These are phyloP conservation scores for Chlorencoelia australis DNA, from an alignment of 2,329 filamentous ascomycete species.

Conservation along the genomic window DNA sequence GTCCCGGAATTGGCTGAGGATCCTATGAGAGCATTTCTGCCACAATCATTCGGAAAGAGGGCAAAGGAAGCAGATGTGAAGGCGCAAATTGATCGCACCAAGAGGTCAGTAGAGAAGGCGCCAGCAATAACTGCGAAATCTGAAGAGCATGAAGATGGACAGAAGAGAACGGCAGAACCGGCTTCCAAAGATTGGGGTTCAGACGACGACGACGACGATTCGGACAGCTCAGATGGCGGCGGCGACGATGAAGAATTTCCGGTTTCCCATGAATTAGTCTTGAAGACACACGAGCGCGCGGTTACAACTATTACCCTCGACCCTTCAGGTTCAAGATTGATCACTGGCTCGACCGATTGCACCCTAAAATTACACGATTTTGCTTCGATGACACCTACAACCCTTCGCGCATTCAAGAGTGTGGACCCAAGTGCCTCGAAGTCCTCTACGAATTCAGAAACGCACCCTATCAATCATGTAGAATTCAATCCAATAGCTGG, in stretches of 20 bases:
- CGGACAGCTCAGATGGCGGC: constrained; percentile 48
- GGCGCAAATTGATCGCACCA: constrained; percentile 72
- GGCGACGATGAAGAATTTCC: constrained; percentile 79
- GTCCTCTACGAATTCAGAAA: constrained; percentile 59
- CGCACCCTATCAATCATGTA: constrained; percentile 78
- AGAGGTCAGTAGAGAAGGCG: constrained; percentile 40
- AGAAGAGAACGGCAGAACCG: constrained; percentile 22
- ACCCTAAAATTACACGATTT: constrained; percentile 92
- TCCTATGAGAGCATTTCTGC: constrained; percentile 67
- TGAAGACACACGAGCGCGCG: constrained; percentile 85
- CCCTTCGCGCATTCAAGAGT: constrained; percentile 84
- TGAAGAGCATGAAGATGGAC: constrained; percentile 20
- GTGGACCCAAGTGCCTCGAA: constrained; percentile 80
- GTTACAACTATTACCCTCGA: constrained; percentile 80
- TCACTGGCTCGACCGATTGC: constrained; percentile 87
- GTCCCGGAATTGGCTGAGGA: constrained; percentile 46
- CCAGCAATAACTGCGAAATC: constrained; percentile 12
- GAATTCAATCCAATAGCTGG: constrained; percentile 79
- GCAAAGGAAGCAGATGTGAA: constrained; percentile 62
- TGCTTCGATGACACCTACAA: constrained; percentile 88
- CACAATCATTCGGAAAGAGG: constrained; percentile 77
- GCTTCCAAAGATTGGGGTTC: constrained; percentile 30
- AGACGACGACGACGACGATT: constrained; percentile 37
- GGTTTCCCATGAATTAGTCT: constrained; percentile 80
- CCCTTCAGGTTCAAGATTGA: constrained; percentile 70